Percentiles rank a stretch among this genome's conserved stretches.
phyloP scores from a whole-genome alignment of 179 eudicot genomes.

The Corrigiola litoralis region DNA sequence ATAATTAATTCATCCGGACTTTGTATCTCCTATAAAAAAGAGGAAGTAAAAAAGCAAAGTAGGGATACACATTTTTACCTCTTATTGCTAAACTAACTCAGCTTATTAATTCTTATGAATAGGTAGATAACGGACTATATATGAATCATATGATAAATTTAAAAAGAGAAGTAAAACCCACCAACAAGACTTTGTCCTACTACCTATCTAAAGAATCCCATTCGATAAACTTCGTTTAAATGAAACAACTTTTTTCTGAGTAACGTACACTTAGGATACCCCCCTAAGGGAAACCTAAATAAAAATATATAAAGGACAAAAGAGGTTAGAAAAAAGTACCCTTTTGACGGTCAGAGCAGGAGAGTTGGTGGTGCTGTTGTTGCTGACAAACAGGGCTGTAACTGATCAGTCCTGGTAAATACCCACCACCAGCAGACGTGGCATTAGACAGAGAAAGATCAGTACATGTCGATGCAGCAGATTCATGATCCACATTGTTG shows the following conservation, averaged over 20 bases:
- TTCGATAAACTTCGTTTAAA: background rate
- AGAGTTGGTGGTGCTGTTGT: conserved; percentile 14
- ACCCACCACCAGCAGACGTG: background rate
- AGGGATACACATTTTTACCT: too few species aligned
- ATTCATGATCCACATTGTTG: conserved; percentile 22
- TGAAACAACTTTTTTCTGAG: background rate
- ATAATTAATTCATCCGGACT: too few species aligned
- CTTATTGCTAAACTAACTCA: too few species aligned
- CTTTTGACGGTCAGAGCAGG: conserved; percentile 16
- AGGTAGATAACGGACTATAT: too few species aligned
- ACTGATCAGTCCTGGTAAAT: background rate
- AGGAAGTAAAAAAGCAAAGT: too few species aligned
- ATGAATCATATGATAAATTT: too few species aligned
- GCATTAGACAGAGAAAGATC: conserved; percentile 37
- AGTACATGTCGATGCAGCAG: conserved; percentile 39
- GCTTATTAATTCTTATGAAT: too few species aligned
- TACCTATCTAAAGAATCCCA: background rate
- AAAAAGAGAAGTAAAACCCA: too few species aligned
- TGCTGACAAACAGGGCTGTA: conserved; percentile 8
- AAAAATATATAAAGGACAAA: conserved; percentile 7
- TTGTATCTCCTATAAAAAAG: too few species aligned
- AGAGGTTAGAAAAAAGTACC: conserved; percentile 31
- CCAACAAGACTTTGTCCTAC: background rate
- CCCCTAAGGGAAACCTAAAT: background rate
- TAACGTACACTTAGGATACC: conserved; percentile 21